Conservation (phyloP, 306 rosid genomes). For the Morella rubra region DNA sequence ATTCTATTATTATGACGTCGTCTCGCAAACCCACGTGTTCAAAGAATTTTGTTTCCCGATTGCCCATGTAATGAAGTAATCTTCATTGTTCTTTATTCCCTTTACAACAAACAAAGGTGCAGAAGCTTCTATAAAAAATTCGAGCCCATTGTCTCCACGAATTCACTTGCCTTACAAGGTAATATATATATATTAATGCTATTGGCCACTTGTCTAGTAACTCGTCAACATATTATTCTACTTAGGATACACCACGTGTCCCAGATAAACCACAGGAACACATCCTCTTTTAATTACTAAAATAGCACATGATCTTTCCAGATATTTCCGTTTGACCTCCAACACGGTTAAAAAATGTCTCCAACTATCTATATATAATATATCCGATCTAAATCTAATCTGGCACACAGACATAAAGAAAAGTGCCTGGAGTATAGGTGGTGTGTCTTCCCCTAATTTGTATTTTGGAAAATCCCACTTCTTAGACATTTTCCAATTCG, state of each 20-base stretch:
- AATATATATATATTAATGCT: too few species aligned
- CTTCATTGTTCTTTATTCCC: conserved; percentile 1
- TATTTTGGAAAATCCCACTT: conserved; percentile 5
- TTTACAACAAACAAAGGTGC: not conserved
- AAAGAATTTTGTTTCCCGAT: conserved; percentile 10
- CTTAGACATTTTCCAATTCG: not conserved
- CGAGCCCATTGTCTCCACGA: conserved; percentile 7
- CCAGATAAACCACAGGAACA: not conserved
- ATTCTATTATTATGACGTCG: not conserved
- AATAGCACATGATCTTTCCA: not conserved
- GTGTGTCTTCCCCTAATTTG: not conserved
- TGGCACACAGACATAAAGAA: not conserved
- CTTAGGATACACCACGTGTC: not conserved
- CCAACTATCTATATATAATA: not conserved
- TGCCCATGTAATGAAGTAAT: not conserved
- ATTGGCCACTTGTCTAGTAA: too few species aligned
- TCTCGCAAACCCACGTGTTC: not conserved
- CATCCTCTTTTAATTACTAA: not conserved
- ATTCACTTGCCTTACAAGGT: not conserved
- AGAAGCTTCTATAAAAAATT: not conserved
- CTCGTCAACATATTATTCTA: not conserved
- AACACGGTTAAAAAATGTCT: not conserved
- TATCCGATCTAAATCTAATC: not conserved
- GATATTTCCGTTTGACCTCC: not conserved
- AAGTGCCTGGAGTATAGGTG: not conserved